A percentile compares a stretch with the other conserved stretches of the same genome.
phyloP scores from a whole-genome alignment of 2,329 filamentous ascomycete genomes.

The Cordyceps cicadae region DNA sequence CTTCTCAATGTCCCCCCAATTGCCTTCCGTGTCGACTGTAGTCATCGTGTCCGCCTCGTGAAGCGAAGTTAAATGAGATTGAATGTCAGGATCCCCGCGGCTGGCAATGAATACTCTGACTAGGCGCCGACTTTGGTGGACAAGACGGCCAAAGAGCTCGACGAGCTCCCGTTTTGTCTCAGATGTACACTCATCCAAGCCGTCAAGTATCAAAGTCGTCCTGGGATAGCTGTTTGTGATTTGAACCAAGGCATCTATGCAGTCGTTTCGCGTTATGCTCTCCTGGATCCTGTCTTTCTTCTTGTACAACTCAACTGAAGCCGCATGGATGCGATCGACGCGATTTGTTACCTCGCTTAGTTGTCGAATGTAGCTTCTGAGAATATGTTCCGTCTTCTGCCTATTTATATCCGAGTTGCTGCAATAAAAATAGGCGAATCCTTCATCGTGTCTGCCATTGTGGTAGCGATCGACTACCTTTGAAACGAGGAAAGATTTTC shows the following conservation, averaged over 20 bases:
- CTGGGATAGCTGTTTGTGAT: neutral
- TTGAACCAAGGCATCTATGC: neutral
- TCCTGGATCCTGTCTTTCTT: neutral
- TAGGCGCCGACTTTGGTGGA: neutral
- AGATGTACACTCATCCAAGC: neutral
- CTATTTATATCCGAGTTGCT: neutral
- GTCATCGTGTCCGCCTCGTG: neutral
- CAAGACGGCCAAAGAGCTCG: neutral
- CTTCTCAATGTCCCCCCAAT: neutral
- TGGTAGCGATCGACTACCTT: neutral
- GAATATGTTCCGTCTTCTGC: neutral
- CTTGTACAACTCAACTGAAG: neutral
- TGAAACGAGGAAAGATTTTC: neutral
- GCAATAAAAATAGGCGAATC: neutral
- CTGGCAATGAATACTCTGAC: neutral
- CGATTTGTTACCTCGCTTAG: neutral
- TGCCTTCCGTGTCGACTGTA: neutral
- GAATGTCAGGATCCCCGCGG: neutral
- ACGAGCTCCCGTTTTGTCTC: neutral
- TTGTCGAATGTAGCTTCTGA: neutral
- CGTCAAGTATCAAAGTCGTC: neutral
- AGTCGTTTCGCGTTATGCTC: neutral
- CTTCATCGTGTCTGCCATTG: neutral
- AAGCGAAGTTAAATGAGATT: neutral
- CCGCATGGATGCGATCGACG: neutral